A percentile compares a stretch with the other conserved stretches of the same genome.
Evolutionary conservation across 2,329 filamentous ascomycete genomes (phyloP).

Genomic region (Hysterium pulicare): DNA sequence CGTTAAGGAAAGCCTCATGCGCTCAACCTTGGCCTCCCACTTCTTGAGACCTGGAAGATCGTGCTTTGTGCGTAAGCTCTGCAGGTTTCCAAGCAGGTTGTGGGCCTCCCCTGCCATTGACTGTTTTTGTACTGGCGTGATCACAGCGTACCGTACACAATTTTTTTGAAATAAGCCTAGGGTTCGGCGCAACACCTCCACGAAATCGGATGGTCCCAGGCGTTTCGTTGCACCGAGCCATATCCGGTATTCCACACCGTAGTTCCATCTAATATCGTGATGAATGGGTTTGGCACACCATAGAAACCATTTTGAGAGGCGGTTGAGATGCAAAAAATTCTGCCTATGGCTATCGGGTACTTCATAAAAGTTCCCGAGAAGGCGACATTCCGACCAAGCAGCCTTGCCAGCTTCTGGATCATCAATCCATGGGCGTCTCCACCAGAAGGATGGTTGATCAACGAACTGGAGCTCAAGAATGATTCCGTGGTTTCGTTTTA

Average conservation of each 20-base stretch:
- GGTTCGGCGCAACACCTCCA: background rate
- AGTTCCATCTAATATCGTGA: background rate
- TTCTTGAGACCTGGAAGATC: background rate
- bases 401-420: slow-evolving; percentile 7
- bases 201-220: background rate
- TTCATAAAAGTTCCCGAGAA: slow-evolving; percentile 24
- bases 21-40: background rate
- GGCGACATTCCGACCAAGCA: slow-evolving; percentile 18
- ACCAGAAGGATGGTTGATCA: too few species aligned
- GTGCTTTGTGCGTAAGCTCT: background rate
- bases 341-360: background rate
- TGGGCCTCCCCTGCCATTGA: background rate
- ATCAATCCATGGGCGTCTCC: too few species aligned
- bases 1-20: too few species aligned
- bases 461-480: background rate
- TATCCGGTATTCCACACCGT: background rate
- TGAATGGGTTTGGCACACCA: background rate
- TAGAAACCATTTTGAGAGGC: slow-evolving; percentile 1
- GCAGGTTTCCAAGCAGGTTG: background rate
- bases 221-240: background rate
- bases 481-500: slow-evolving; percentile 14
- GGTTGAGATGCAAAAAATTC: background rate
- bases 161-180: background rate
- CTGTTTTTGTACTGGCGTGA: background rate
- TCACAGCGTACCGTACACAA: background rate